These are phyloP conservation scores for Podospora australis DNA, from an alignment of 495 filamentous ascomycete species.

Conservation along the genomic window DNA sequence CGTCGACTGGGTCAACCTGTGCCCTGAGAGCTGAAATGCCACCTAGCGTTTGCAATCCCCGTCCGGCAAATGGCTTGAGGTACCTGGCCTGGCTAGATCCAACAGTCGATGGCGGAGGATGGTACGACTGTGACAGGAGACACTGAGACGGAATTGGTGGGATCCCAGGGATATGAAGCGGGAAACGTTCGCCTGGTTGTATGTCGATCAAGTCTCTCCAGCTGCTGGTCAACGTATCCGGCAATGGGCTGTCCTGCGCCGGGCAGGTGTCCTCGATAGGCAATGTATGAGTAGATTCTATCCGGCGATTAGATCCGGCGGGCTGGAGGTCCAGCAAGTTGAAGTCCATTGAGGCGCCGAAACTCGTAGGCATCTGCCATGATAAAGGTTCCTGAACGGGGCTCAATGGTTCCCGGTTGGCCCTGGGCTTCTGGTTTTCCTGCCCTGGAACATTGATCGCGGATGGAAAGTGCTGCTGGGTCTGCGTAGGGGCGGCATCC, in stretches of 20 bases:
- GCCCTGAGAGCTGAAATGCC: constrained; percentile 27
- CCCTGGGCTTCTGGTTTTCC: constrained; percentile 39
- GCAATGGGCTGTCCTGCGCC: constrained; percentile 32
- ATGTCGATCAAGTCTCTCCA: constrained; percentile 41
- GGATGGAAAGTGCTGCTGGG: constrained; percentile 12
- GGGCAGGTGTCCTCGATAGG: constrained; percentile 17
- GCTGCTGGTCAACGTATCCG: constrained; percentile 43
- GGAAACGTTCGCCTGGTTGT: constrained; percentile 13
- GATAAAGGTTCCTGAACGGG: constrained; percentile 36
- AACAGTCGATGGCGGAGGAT: constrained; percentile 40
- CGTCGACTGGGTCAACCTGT: constrained; percentile 21
- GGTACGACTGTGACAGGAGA: constrained; percentile 31
- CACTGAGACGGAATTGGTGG: constrained; percentile 48
- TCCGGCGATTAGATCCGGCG: constrained; percentile 9
- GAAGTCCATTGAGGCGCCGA: constrained; percentile 31
- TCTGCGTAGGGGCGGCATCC: constrained; percentile 26
- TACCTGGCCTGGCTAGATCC: constrained; percentile 41
- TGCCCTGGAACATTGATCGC: constrained; percentile 26
- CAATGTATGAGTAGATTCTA: constrained; percentile 16
- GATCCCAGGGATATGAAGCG: constrained; percentile 22
- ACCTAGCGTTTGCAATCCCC: constrained; percentile 42
- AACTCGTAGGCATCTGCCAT: constrained; percentile 25
- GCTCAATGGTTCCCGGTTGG: constrained; percentile 37
- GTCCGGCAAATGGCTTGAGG: constrained; percentile 42
- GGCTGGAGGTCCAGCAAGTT: constrained; percentile 24